Conservation (phyloP, 108 stramenopile genomes). For the Mediolabrus comicus region DNA sequence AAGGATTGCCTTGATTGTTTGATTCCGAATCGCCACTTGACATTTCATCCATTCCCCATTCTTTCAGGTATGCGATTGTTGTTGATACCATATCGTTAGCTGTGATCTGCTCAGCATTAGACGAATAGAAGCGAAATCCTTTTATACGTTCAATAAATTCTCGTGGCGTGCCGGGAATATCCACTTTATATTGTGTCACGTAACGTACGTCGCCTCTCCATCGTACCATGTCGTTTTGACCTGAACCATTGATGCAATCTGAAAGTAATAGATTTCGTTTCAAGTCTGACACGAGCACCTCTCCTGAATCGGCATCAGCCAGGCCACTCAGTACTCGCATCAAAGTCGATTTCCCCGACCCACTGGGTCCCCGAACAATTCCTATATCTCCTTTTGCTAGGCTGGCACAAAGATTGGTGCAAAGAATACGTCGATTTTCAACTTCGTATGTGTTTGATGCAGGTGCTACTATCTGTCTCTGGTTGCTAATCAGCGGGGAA, state of each 20-base stretch:
- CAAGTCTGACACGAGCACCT: conserved; percentile 16
- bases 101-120: not conserved
- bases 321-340: conserved; percentile 70
- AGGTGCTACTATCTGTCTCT: not conserved
- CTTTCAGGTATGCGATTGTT: conserved; percentile 26
- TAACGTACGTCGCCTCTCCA: conserved; percentile 67
- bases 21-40: not conserved
- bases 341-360: conserved; percentile 75
- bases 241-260: conserved; percentile 6
- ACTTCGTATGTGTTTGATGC: not conserved
- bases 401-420: conserved; percentile 20
- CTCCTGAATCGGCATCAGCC: conserved; percentile 43
- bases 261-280: not conserved
- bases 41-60: conserved; percentile 36
- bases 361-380: conserved; percentile 33
- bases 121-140: conserved; percentile 9
- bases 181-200: conserved; percentile 71
- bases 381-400: conserved; percentile 44
- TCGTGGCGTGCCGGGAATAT: conserved; percentile 39
- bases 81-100: not conserved
- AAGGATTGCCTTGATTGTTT: conserved; percentile 5
- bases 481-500: not conserved
- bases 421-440: conserved; percentile 30
- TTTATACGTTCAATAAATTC: conserved; percentile 20
- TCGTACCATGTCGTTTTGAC: conserved; percentile 18